These are phyloP conservation scores for Volvox reticuliferus DNA, from an alignment of 139 green algal genomes.

Conservation along the genomic window DNA sequence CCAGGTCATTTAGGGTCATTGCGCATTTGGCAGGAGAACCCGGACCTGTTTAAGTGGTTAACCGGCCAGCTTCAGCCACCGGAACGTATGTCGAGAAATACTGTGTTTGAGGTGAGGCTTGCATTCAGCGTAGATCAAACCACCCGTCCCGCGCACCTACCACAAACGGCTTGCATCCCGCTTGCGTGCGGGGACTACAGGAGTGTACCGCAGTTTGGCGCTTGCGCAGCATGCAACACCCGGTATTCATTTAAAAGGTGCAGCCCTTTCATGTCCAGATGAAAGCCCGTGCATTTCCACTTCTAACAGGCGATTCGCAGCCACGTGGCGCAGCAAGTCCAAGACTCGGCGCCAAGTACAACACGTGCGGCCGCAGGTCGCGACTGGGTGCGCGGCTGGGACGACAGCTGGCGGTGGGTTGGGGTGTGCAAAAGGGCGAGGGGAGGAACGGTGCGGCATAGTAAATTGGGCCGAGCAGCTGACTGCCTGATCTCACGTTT, in stretches of 20 bases:
- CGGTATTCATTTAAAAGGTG: too few relatives aligned
- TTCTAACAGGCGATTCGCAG: slow-evolving; percentile 54
- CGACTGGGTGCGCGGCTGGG: slow-evolving; percentile 81
- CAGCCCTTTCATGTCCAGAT: too few relatives aligned
- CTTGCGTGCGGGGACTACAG: too few relatives aligned
- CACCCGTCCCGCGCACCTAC: too few relatives aligned
- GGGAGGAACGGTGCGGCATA: too few relatives aligned
- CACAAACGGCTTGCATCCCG: too few relatives aligned
- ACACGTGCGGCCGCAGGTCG: slow-evolving; percentile 59
- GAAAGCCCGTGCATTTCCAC: neutral
- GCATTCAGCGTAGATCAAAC: too few relatives aligned
- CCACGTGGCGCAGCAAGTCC: slow-evolving; percentile 62
- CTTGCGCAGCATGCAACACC: too few relatives aligned
- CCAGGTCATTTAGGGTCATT: neutral
- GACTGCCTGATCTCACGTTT: too few relatives aligned
- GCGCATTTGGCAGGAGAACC: slow-evolving; percentile 77
- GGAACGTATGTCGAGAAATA: slow-evolving; percentile 68
- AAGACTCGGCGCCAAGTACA: slow-evolving; percentile 50
- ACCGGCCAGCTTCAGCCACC: slow-evolving; percentile 75
- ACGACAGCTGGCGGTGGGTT: slow-evolving; percentile 66
- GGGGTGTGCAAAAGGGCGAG: too few relatives aligned
- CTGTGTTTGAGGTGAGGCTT: slow-evolving; percentile 61
- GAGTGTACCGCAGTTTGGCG: too few relatives aligned
- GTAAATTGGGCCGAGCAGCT: too few relatives aligned
- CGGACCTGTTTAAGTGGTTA: slow-evolving; percentile 90